Evolutionary conservation across 2,329 filamentous ascomycete species (phyloP), one percentile per base, ranked within the genome.

Genomic region (Fusarium caatingaense): DNA sequence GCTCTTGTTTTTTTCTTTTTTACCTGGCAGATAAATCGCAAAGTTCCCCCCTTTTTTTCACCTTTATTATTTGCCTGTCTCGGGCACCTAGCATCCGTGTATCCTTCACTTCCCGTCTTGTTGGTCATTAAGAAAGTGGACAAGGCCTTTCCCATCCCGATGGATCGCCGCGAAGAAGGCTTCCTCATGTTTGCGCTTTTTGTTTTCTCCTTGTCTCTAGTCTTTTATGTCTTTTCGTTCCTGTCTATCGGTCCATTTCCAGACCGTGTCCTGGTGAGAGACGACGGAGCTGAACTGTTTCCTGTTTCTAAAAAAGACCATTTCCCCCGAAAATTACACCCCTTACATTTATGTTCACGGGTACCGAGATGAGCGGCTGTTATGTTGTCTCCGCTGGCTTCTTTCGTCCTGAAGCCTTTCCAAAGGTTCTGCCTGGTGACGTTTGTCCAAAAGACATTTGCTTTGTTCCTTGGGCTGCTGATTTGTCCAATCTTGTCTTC

Each of bases 1-100:
- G 72, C 49, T 69, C 57, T 60, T 66, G 37, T 65, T 68, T 60
- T 63, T 62, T 63, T 66, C 46, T 69, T 64, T 60, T 72, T 59
- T 73, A 74, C 73, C 65, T 74, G 68, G 66, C 74, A 74, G 74
- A 76, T 76, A 66, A 75, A 75, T 75, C 72, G 73, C 73, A 75
- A 75, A 74, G 63, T 61, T 72, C 49, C 61, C 53, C 55, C 69
- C 67, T 50, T 25, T 59, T 67, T 59, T 67, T 59, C 53, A 60
- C 58, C 49, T 63, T 60, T 73, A 56, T 47, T 65, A 56, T 55
- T 64, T 69, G 46, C 57, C 60, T 63, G 37, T 57, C 16, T 56
- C 55, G 60, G 54, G 56, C 63, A 69, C 63, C 60, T 69, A 50
- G 60, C 71, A 69, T 62, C 58, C 37, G 72, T 75, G 71, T 75